Conservation (phyloP, 805 yeast genomes). For the Candida montana region DNA sequence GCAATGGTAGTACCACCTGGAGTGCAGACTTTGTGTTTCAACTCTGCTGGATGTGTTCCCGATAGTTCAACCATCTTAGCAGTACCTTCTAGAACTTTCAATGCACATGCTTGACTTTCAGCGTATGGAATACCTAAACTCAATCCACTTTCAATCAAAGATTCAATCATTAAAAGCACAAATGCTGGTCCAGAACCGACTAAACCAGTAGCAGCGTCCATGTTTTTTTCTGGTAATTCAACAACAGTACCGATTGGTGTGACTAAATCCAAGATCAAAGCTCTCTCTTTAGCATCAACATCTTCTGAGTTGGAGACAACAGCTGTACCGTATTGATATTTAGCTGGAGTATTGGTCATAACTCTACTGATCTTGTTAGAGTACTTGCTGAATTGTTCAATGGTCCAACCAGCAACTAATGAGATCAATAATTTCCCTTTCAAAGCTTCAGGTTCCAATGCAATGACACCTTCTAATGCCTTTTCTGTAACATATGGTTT, state of each 20-base stretch:
- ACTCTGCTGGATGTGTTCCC: conserved; percentile 81
- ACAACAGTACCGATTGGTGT: conserved; percentile 62
- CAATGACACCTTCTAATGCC: conserved; percentile 45
- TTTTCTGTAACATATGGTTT: conserved; percentile 77
- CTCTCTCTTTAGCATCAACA: conserved; percentile 40
- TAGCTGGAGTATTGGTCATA: conserved; percentile 98
- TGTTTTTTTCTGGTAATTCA: conserved; percentile 79
- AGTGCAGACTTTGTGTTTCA: conserved; percentile 86
- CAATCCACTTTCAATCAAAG: conserved; percentile 90
- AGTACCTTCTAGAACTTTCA: conserved; percentile 91
- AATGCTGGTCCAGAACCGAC: conserved; percentile 98
- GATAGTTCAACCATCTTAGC: conserved; percentile 82
- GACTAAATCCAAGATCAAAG: conserved; percentile 43
- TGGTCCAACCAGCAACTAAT: conserved; percentile 89
- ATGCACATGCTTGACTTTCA: conserved; percentile 79
- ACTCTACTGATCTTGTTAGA: conserved; percentile 69
- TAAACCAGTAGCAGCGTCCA: conserved; percentile 94
- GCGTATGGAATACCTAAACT: conserved; percentile 89
- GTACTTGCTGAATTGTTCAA: conserved; percentile 53
- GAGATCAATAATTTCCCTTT: conserved; percentile 64
- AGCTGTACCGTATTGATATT: conserved; percentile 90
- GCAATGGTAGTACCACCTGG: conserved; percentile 99
- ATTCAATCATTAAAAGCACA: conserved; percentile 81
- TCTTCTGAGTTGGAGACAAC: conserved; percentile 69
- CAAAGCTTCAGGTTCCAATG: conserved; percentile 26